Evolutionary conservation across 75 land plant species (phyloP), one percentile per base, ranked within the genome.

Genomic region (Pinus taeda): DNA sequence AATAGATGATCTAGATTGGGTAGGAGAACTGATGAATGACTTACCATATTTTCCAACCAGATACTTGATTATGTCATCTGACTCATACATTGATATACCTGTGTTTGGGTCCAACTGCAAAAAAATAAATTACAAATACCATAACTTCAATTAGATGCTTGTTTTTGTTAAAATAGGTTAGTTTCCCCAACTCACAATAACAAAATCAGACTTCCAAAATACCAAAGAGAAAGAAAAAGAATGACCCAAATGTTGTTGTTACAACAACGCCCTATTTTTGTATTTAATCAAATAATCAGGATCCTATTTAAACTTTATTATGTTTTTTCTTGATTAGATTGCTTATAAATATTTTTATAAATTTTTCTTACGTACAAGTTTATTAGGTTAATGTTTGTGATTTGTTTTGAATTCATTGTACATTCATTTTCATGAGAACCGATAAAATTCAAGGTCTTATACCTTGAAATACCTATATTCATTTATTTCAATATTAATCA

Each of bases 31-130:
- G 58, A 26, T 69, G 6, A 20, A 57, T 30, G 55, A 81, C 79
- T 17, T 49, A 97, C 99, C 99, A 81, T 97, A 97, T 78, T 93
- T 95, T 20, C 77, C 83, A 62, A 93, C 98, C 56, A 97, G 80
- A 66, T 97, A 97, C 79, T 93, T 97, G 57, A 97, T 97, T 73
- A 97, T 97, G 76, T 88, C 94, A 88, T 97, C 99, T 39, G 99
- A 97, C 88, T 97, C 99, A 82, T 95, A 97, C 99, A 97, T 97
- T 62, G 94, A 67, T 49, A 88, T 75, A 59, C 92, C 93, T 45
- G 98, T 97, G 80, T 97, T 97, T 67, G 98, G 98, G 77, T 97
- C 99, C 24, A 97, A 95, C 99, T 96, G 83, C 64, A 29, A 39
- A 33, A 66, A 22, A 55, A 37, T 57, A 78, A 30, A 59, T 13